Evolutionary conservation across 2,329 filamentous ascomycete genomes (phyloP).

Genomic region (Claviceps arundinis): DNA sequence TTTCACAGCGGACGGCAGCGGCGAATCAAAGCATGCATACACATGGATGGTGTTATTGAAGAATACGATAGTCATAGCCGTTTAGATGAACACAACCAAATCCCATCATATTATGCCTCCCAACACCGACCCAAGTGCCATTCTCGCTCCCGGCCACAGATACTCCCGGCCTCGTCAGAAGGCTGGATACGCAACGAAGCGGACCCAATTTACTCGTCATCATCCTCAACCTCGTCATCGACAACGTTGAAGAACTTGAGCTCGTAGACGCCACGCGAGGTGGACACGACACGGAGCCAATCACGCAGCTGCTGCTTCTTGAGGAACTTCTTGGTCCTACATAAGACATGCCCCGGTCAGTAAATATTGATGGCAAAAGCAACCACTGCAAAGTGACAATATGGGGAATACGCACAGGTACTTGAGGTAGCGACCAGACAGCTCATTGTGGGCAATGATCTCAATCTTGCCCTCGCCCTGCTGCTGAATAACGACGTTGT

Average conservation of each 20-base stretch:
- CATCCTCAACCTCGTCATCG: conserved; percentile 93
- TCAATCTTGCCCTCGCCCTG: conserved; percentile 94
- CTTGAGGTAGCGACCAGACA: conserved; percentile 98
- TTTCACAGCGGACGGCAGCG: no score
- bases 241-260: conserved; percentile 99
- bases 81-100: background rate
- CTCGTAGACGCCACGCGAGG: conserved; percentile 96
- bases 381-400: background rate
- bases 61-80: no score
- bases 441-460: conserved; percentile 92
- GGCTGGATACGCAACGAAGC: conserved; percentile 4
- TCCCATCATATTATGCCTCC: background rate
- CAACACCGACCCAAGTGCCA: background rate
- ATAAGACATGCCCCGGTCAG: background rate
- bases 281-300: conserved; percentile 98
- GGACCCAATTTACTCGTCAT: conserved; percentile 71
- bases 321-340: conserved; percentile 99
- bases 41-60: conserved; percentile 17
- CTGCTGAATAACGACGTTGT: conserved; percentile 81
- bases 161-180: conserved; percentile 1
- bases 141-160: background rate
- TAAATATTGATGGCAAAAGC: background rate
- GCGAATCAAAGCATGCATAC: conserved; percentile 4
- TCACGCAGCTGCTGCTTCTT: conserved; percentile 99
- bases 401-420: conserved; percentile 62